phyloP scores from a whole-genome alignment of 345 rosid genomes.

The Rhizophora apiculata region DNA sequence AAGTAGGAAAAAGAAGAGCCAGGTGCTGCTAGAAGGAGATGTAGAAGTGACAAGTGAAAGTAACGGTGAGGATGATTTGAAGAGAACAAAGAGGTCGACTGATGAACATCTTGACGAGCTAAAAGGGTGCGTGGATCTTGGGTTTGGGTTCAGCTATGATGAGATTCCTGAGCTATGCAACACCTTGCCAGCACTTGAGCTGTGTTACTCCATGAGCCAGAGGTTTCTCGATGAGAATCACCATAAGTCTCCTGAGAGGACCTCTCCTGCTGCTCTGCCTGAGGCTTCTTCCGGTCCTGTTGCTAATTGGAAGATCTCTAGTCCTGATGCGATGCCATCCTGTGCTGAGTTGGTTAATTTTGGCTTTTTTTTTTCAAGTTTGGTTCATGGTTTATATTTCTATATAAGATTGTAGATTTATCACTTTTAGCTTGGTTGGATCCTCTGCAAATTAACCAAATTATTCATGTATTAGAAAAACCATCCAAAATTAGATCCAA shows the following conservation, averaged over 20 bases:
- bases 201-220: conserved; percentile 93
- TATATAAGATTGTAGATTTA: too few species aligned
- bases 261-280: conserved; percentile 23
- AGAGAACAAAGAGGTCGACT: conserved; percentile 81
- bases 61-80: conserved; percentile 53
- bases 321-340: conserved; percentile 56
- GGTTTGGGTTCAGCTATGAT: conserved; percentile 84
- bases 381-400: too few species aligned
- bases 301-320: conserved; percentile 93
- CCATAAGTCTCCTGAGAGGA: conserved; percentile 47
- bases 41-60: conserved; percentile 35
- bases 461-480: too few species aligned
- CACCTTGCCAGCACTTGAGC: conserved; percentile 93
- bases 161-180: conserved; percentile 97
- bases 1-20: conserved; percentile 59
- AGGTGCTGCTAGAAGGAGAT: conserved; percentile 81
- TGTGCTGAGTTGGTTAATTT: neutral
- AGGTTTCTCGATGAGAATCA: conserved; percentile 72
- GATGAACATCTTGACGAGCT: conserved; percentile 93
- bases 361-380: neutral
- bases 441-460: too few species aligned
- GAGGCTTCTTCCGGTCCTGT: conserved; percentile 51
- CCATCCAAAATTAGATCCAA: too few species aligned
- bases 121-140: conserved; percentile 93
- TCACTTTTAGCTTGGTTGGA: too few species aligned